Percentiles rank a stretch among this genome's conserved stretches.
Evolutionary conservation across 305 asterid genomes (phyloP).

Genomic region (Salvia sclarea): DNA sequence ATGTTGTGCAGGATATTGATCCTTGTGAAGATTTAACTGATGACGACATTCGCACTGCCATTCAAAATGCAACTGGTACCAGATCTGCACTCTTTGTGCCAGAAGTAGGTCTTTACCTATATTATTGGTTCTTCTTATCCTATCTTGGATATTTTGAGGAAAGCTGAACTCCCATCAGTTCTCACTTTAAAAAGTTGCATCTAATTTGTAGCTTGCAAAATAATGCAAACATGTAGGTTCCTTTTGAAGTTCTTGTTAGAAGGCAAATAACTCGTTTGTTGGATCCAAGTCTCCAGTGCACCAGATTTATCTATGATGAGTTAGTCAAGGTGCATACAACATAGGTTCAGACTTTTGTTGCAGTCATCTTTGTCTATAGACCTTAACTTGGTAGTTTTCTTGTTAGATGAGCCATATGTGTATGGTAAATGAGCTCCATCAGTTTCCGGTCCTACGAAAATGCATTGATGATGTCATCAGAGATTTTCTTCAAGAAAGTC

Average conservation of each 20-base stretch:
- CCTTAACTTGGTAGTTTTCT: conserved; percentile 27
- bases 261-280: conserved; percentile 80
- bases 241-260: conserved; percentile 87
- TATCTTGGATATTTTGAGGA: conserved; percentile 20
- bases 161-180: conserved; percentile 2
- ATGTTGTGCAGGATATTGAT: conserved; percentile 72
- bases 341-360: neutral
- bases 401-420: conserved; percentile 81
- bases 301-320: conserved; percentile 87
- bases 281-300: conserved; percentile 97
- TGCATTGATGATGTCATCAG: conserved; percentile 76
- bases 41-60: conserved; percentile 84
- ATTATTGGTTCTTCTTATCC: conserved; percentile 2
- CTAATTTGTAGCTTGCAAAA: conserved; percentile 27
- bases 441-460: conserved; percentile 71
- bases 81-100: conserved; percentile 84
- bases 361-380: conserved; percentile 32
- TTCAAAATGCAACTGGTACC: conserved; percentile 90
- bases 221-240: conserved; percentile 55
- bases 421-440: conserved; percentile 73
- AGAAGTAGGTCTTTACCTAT: conserved; percentile 53
- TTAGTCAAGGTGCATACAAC: conserved; percentile 64
- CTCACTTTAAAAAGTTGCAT: conserved; percentile 19
- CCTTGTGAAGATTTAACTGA: conserved; percentile 91
- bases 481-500: conserved; percentile 74